These are phyloP conservation scores for Trichoderma sp. DNA, from an alignment of 2,329 filamentous ascomycete species.

Conservation along the genomic window DNA sequence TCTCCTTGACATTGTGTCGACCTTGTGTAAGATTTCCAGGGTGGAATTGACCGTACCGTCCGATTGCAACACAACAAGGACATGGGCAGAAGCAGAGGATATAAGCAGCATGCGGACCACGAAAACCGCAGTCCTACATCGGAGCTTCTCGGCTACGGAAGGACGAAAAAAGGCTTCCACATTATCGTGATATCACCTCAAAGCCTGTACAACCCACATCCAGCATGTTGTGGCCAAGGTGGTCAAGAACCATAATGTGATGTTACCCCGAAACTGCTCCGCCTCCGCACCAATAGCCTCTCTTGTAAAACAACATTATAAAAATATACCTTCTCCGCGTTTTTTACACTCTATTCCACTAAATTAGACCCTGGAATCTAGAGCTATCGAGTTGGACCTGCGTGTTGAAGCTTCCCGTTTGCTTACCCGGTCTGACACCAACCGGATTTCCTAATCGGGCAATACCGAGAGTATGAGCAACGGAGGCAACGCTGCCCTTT, in stretches of 20 bases:
- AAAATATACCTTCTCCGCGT: slow-evolving; percentile 2
- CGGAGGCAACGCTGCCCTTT: background rate
- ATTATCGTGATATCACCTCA: background rate
- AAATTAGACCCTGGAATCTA: background rate
- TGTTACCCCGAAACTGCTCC: background rate
- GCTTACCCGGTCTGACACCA: background rate
- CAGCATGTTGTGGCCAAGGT: background rate
- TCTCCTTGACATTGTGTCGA: slow-evolving; percentile 46
- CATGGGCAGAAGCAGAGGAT: slow-evolving; percentile 9
- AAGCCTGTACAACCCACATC: background rate
- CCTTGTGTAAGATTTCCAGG: background rate
- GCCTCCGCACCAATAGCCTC: background rate
- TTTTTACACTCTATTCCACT: background rate
- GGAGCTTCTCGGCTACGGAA: slow-evolving; percentile 1
- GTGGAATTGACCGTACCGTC: background rate
- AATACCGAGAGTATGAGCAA: slow-evolving; percentile 12
- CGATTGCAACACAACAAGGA: background rate
- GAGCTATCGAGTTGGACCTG: slow-evolving; percentile 11
- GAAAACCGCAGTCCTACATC: background rate
- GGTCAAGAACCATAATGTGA: background rate
- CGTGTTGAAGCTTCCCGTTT: slow-evolving; percentile 6
- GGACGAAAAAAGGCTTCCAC: slow-evolving; percentile 1
- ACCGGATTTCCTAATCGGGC: slow-evolving; percentile 25
- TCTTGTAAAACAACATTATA: background rate
- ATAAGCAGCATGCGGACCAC: background rate